Base-by-base conservation (phyloP, 1,139 yeast species). In the Taiozyma sp. region DNA sequence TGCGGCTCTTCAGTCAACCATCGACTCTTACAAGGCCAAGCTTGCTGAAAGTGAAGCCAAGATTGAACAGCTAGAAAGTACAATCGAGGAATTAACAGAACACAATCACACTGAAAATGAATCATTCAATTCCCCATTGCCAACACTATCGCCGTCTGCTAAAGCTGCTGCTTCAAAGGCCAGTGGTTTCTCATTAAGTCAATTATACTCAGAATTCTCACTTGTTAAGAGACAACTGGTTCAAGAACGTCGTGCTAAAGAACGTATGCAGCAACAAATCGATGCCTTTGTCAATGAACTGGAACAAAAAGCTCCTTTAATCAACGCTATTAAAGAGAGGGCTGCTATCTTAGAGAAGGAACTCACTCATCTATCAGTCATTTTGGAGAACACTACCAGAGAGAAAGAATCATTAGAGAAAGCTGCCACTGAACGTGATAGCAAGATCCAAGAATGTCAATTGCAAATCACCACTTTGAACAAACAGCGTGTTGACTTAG, bases 261-360 rank as follows among this genome's bases (percentile, higher is more conserved):
- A 81, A 52, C 78, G 80, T 52, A 74, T 92, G 51, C 87, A 92
- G 53, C 68, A 73, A 39, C 93, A 90, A 67, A 73, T 92, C 55
- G 85, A 86, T 58, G 72, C 78, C 0, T 84, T 92, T 60, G 80
- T 91, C 38, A 74, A 73, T 34, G 97, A 92, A 65, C 73, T 93
- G 57, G 96, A 91, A 64, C 76, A 81, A 28, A 85, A 87, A 60
- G 85, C 90, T 51, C 98, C 98, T 0, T 74, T 85, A 1, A 77
- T 92, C 48, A 79, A 87, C 69, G 86, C 82, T 56, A 88, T 81
- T 65, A 83, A 75, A 50, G 80, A 76, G 50, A 81, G 78, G 53
- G 76, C 79, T 39, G 63, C 68, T 12, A 66, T 74, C 16, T 61
- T 81, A 42, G 84, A 82, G 61, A 60, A 61, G 7, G 83, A 81